Percentiles rank a stretch among this genome's conserved stretches.
These are phyloP conservation scores for Boechera divaricarpa DNA, from an alignment of 345 rosid genomes.

Conservation along the genomic window DNA sequence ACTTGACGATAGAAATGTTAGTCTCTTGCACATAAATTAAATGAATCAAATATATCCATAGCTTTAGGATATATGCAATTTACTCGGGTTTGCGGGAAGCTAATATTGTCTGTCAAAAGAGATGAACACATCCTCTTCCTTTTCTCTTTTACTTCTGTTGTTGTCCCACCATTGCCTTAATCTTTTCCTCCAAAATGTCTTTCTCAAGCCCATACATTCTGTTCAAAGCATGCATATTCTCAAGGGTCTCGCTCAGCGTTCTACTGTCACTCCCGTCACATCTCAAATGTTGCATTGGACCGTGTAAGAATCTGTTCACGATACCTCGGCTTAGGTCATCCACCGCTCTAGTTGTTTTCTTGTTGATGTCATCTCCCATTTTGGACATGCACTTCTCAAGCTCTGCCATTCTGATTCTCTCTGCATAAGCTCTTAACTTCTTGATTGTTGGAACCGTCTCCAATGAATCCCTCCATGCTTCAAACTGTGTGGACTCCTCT, in stretches of 20 bases:
- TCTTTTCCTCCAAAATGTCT: conserved; percentile 81
- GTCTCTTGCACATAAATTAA: conserved; percentile 39
- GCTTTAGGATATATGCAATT: conserved; percentile 30
- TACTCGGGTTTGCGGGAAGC: conserved; percentile 21
- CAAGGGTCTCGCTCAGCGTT: conserved; percentile 81
- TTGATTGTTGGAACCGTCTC: conserved; percentile 97
- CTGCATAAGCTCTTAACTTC: conserved; percentile 92
- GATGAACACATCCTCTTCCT: conserved; percentile 18
- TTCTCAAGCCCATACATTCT: conserved; percentile 91
- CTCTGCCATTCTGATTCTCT: conserved; percentile 79
- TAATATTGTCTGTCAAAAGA: conserved; percentile 27
- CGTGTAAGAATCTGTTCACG: conserved; percentile 92
- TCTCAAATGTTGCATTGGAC: conserved; percentile 99
- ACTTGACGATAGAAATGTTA: conserved; percentile 33
- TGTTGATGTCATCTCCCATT: conserved; percentile 89
- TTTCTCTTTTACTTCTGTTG: conserved; percentile 54
- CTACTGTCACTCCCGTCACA: conserved; percentile 86
- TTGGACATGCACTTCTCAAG: conserved; percentile 90
- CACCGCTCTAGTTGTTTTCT: conserved; percentile 82
- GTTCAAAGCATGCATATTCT: conserved; percentile 98
- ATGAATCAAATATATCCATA: conserved; percentile 38
- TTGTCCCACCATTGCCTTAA: conserved; percentile 76
- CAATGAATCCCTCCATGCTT: conserved; percentile 94
- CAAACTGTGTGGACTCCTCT: conserved; percentile 85
- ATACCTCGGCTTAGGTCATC: conserved; percentile 94